phyloP scores from a whole-genome alignment of 805 yeast species.

The Wickerhamiella slavikovae region DNA sequence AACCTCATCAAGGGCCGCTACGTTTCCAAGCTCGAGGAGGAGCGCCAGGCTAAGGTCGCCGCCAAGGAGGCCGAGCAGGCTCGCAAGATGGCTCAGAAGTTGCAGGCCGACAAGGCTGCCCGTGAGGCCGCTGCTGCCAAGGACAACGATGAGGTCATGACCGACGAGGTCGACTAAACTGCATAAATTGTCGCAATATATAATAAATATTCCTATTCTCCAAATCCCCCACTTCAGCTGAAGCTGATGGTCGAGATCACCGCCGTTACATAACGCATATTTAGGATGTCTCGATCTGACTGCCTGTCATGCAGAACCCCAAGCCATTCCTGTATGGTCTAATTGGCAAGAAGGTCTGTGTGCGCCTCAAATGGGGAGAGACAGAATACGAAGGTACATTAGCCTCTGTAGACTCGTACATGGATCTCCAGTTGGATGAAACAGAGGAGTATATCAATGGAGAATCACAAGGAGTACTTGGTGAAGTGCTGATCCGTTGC shows the following conservation, averaged over 20 bases:
- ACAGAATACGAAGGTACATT: conserved; percentile 72
- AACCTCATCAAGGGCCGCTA: conserved; percentile 92
- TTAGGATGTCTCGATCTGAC: too few species aligned
- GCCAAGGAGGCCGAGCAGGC: conserved; percentile 76
- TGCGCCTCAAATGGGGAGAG: conserved; percentile 74
- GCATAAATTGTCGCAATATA: too few species aligned
- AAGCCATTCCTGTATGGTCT: conserved; percentile 46
- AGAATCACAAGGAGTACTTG: conserved; percentile 31
- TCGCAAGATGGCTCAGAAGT: conserved; percentile 63
- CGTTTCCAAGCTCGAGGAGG: conserved; percentile 84
- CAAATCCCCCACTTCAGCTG: too few species aligned
- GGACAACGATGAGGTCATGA: conserved; percentile 16
- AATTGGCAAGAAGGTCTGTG: conserved; percentile 47
- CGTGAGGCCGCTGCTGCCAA: conserved; percentile 21
- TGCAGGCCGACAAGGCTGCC: conserved; percentile 60
- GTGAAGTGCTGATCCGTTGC: conserved; percentile 72
- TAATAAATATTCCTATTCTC: too few species aligned
- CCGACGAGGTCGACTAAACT: background rate
- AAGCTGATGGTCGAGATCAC: too few species aligned
- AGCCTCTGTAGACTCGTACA: conserved; percentile 70
- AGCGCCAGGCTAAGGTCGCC: conserved; percentile 69
- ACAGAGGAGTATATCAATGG: conserved; percentile 15
- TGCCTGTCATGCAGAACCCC: conserved; percentile 9
- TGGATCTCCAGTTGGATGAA: conserved; percentile 41
- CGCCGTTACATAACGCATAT: too few species aligned